phyloP scores from a whole-genome alignment of 2,329 filamentous ascomycete species.

The Aspergillus udagawae region DNA sequence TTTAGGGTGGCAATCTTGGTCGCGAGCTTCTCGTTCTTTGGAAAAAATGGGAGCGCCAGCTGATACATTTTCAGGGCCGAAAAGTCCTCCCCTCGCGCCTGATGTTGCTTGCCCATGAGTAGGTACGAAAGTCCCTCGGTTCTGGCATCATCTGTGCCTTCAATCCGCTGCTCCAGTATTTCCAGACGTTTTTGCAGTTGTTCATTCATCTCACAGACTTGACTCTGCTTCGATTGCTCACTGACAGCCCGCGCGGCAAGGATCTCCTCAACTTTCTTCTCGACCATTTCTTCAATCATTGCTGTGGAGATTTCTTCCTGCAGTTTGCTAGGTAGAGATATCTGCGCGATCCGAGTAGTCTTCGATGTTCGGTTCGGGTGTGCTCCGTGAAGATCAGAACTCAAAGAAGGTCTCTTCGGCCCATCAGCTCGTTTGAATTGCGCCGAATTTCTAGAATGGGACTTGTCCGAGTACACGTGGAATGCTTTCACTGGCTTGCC shows the following conservation, averaged over 20 bases:
- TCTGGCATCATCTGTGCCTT: constrained; percentile 68
- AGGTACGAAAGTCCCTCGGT: constrained; percentile 81
- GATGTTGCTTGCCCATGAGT: constrained; percentile 88
- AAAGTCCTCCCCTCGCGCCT: constrained; percentile 72
- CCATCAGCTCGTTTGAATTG: constrained; percentile 38
- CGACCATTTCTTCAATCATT: constrained; percentile 85
- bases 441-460: constrained; percentile 40
- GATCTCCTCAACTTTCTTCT: constrained; percentile 86
- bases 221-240: constrained; percentile 47
- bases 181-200: constrained; percentile 78
- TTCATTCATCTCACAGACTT: constrained; percentile 60
- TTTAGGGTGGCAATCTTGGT: constrained; percentile 53
- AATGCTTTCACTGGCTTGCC: constrained; percentile 78
- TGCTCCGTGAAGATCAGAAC: constrained; percentile 27
- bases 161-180: constrained; percentile 79
- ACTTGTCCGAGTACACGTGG: constrained; percentile 76
- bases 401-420: constrained; percentile 43
- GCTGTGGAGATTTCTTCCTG: constrained; percentile 60
- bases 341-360: constrained; percentile 34
- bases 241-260: constrained; percentile 68
- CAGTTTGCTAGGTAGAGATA: constrained; percentile 29
- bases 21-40: constrained; percentile 71
- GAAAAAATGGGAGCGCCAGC: constrained; percentile 78
- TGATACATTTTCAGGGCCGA: constrained; percentile 83
- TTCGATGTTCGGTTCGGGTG: constrained; percentile 46